These are phyloP conservation scores for Mallotus japonicus DNA, from an alignment of 441 rosid genomes.

Conservation along the genomic window DNA sequence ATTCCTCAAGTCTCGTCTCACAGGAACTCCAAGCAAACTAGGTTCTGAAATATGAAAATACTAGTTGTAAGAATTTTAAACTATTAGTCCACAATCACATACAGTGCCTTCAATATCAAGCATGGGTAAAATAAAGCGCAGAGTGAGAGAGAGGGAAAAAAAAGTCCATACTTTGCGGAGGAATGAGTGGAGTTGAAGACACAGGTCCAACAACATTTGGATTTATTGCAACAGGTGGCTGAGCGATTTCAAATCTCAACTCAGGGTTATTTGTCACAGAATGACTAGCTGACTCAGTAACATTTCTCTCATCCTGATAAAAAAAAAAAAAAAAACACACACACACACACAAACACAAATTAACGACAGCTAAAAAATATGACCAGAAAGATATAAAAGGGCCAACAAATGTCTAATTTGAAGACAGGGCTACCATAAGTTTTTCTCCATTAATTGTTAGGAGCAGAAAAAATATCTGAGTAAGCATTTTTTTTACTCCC, in stretches of 20 bases:
- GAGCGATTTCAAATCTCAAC: conserved; percentile 51
- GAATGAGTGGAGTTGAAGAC: conserved; percentile 36
- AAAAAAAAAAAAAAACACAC: too few species aligned
- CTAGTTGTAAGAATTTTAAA: conserved; percentile 15
- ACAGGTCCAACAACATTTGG: conserved; percentile 42
- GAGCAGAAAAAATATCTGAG: background rate
- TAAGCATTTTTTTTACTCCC: background rate
- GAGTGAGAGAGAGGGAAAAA: background rate
- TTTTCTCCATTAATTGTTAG: background rate
- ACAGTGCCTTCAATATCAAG: conserved; percentile 15
- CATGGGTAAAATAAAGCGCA: background rate
- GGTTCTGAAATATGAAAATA: conserved; percentile 49
- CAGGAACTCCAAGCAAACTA: conserved; percentile 74
- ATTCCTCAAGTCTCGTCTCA: conserved; percentile 58
- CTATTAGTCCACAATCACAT: background rate
- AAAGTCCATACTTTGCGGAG: conserved; percentile 55
- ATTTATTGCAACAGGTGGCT: conserved; percentile 39
- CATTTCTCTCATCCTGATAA: conserved; percentile 52
- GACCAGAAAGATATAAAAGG: background rate
- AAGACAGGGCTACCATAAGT: background rate
- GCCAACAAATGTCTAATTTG: background rate
- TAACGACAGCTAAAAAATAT: conserved; percentile 13
- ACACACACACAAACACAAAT: too few species aligned
- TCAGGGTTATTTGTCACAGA: conserved; percentile 39
- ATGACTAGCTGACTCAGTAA: conserved; percentile 37